Base-by-base conservation (phyloP, 164 flowering plant genomes). In the Echeveria elegans region DNA sequence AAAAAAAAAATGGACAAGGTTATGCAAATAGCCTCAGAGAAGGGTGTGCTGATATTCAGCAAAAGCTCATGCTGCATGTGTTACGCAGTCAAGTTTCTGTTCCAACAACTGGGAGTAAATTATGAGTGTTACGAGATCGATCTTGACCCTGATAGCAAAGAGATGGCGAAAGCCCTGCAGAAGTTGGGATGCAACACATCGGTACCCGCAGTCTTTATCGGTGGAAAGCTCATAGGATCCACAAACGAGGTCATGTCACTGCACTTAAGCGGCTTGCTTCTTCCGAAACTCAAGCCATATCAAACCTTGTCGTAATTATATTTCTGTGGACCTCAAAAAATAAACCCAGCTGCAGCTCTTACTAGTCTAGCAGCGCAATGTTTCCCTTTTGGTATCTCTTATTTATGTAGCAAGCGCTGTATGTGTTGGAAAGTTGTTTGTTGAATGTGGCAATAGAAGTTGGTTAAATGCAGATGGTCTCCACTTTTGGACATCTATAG, bases 31-130 rank as follows among this genome's bases (percentile, higher is more conserved):
- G 75, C 81, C 0, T 74, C 85, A 23, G 86, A 82, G 72, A 82
- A 79, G 48, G 89, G 88, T 0, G 83, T 91, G 30, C 84, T 88
- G 75, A 82, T 91, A 11, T 91, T 91, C 81, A 87, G 88, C 82
- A 87, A 81, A 78, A 88, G 86, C 79, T 74, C 90, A 6, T 89
- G 96, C 64, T 87, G 93, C 80, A 70, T 91, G 74, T 83, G 85
- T 73, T 86, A 91, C 64, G 80, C 95, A 1, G 87, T 91, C 66
- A 79, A 78, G 70, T 81, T 81, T 18, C 77, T 91, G 24, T 85
- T 91, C 68, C 73, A 71, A 37, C 93, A 85, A 45, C 85, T 87
- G 4, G 78, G 85, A n/a, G 93, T 85, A 40, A 69, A 24, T 6
- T 85, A 91, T 0, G 21, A 66, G 31, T 72, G 85, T 40, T 43